These are phyloP conservation scores for Pseudogymnoascus sp. DNA, from an alignment of 2,329 filamentous ascomycete species.

Conservation along the genomic window DNA sequence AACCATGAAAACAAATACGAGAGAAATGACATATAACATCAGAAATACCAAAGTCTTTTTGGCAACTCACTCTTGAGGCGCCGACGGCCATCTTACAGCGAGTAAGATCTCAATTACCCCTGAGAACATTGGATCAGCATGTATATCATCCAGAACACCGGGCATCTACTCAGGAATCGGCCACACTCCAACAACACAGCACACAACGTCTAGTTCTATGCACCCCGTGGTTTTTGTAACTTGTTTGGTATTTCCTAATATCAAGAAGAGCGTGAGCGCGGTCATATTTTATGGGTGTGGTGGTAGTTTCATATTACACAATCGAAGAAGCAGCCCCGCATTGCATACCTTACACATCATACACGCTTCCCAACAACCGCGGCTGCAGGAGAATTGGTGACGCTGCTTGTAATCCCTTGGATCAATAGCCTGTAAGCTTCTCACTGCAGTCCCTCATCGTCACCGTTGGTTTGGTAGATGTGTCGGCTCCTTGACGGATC, in stretches of 20 bases:
- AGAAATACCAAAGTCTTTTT: background rate
- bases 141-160: background rate
- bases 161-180: background rate
- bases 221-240: background rate
- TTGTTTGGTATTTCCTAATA: background rate
- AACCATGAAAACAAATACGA: background rate
- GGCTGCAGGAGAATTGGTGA: background rate
- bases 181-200: background rate
- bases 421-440: background rate
- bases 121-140: background rate
- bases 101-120: background rate
- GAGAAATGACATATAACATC: background rate
- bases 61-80: background rate
- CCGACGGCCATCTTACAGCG: background rate
- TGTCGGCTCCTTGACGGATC: constrained; percentile 76
- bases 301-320: background rate
- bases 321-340: background rate
- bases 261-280: background rate
- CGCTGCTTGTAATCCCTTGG: background rate
- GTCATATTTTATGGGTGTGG: background rate
- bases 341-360: background rate
- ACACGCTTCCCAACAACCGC: background rate
- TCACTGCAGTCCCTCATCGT: constrained; percentile 45
- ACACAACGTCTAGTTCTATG: background rate
- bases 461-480: constrained; percentile 71